phyloP scores from a whole-genome alignment of 208 protist genomes.

The Trypanosoma grayi region DNA sequence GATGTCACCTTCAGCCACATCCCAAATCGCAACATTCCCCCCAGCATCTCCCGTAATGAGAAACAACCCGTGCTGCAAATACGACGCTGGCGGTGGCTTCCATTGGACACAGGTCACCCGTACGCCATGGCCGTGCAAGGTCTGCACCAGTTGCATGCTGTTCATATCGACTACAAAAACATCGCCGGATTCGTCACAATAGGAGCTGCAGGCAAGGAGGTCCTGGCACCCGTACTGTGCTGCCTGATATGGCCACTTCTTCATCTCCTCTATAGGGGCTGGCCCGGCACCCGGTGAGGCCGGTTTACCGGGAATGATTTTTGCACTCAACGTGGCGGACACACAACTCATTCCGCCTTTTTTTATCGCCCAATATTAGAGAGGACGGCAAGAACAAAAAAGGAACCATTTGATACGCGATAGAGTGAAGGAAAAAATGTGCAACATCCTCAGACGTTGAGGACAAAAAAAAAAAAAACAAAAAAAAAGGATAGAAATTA shows the following conservation, averaged over 20 bases:
- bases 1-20: constrained; percentile 63
- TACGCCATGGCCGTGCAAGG: constrained; percentile 49
- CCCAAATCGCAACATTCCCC: constrained; percentile 69
- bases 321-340: constrained; percentile 10
- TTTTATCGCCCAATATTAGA: no score
- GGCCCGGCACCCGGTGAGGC: neutral
- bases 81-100: constrained; percentile 50
- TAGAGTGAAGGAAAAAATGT: constrained; percentile 10
- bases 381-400: no score
- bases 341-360: constrained; percentile 4
- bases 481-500: neutral
- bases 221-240: constrained; percentile 69
- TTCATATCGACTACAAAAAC: constrained; percentile 79
- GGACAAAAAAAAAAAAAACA: constrained; percentile 5
- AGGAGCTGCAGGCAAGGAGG: constrained; percentile 61
- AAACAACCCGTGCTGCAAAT: constrained; percentile 62
- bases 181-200: constrained; percentile 33
- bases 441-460: no score
- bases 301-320: constrained; percentile 23
- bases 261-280: constrained; percentile 19
- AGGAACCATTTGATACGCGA: no score
- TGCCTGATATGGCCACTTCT: constrained; percentile 39
- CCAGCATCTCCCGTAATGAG: constrained; percentile 53
- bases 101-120: constrained; percentile 68
- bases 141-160: constrained; percentile 75